These are phyloP conservation scores for Podila epicladia DNA, from an alignment of 192 early-diverging fungal species.

Conservation along the genomic window DNA sequence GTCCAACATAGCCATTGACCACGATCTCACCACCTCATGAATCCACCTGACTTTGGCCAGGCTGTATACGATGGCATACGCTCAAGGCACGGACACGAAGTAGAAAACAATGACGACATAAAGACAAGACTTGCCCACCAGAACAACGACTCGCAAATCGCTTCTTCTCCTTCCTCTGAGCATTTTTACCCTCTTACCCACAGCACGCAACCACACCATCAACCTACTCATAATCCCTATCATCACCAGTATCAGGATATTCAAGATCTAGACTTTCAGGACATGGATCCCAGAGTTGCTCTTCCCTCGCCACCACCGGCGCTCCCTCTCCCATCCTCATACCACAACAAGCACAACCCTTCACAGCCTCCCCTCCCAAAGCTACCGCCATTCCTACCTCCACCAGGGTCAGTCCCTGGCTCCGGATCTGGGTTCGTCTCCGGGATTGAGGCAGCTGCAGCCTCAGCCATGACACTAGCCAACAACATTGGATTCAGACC, in stretches of 20 bases:
- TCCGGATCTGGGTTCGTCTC: slow-evolving; percentile 47
- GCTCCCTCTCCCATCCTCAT: not conserved
- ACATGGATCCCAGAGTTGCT: not conserved
- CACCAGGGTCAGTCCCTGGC: slow-evolving; percentile 38
- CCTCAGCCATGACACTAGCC: slow-evolving; percentile 37
- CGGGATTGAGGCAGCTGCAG: slow-evolving; percentile 42
- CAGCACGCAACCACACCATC: not conserved
- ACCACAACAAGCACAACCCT: not conserved
- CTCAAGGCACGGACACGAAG: too few relatives aligned
- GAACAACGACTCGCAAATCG: too few relatives aligned
- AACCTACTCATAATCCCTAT: not conserved
- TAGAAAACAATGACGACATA: too few relatives aligned
- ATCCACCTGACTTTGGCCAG: not conserved
- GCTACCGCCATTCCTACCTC: slow-evolving; percentile 30
- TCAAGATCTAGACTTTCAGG: not conserved
- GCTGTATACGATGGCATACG: not conserved
- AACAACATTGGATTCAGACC: slow-evolving; percentile 66
- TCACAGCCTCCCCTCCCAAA: slow-evolving; percentile 6
- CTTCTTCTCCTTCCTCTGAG: not conserved
- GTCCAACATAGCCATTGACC: too few relatives aligned
- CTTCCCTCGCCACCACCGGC: not conserved
- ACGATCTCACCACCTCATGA: not conserved
- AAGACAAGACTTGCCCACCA: too few relatives aligned
- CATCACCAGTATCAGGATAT: slow-evolving; percentile 8
- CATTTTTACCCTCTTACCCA: not conserved